Evolutionary conservation across 2,329 filamentous ascomycete species (phyloP), one percentile per base, ranked within the genome.

Genomic region (Arthrobotrys iridis): DNA sequence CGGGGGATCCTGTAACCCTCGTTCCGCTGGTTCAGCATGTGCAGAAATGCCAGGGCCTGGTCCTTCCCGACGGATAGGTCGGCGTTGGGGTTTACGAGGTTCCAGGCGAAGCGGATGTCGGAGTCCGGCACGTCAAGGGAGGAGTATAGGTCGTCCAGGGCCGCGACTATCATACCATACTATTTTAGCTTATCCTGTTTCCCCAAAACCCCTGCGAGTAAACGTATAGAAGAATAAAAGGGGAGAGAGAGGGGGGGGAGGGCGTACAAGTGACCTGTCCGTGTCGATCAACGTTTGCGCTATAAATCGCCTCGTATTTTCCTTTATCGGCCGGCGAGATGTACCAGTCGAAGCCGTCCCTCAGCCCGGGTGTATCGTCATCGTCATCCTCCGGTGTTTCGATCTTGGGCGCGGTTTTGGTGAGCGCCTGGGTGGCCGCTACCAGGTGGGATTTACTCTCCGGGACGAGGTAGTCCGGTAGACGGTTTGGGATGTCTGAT

Each of bases 331-430:
- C 83, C 0, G 95, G 95, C 74, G 89, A 93, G 93, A 99, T 99
- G 84, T 99, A 99, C 95, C 95, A 99, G 82, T 99, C 95, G 82
- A 99, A 99, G 10, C 94, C 94, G 83, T 97, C 93, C 82, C 96
- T 96, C 77, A 99, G 85, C 0, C 93, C 93, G 0, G 89, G 88
- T 2, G 90, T 89, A 79, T 97, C 93, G 15, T 55, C 50, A 77
- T 90, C 88, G 74, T 96, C 91, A 71, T 85, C 84, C 64, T 93
- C 91, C 73, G 96, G 88, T 77, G 89, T 87, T 82, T 97, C 93
- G 82, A 98, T 97, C 79, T 91, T 89, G 60, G 91, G 87, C 78
- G 92, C 91, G 78, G 90, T 89, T 77, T 91, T 91, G 11, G 90
- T 91, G 77, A 99, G 85, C 46, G 93, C 93, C 65, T 91, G 87